These are phyloP conservation scores for Pseudonitzschia pungens DNA, from an alignment of 108 stramenopile genomes.

Conservation along the genomic window DNA sequence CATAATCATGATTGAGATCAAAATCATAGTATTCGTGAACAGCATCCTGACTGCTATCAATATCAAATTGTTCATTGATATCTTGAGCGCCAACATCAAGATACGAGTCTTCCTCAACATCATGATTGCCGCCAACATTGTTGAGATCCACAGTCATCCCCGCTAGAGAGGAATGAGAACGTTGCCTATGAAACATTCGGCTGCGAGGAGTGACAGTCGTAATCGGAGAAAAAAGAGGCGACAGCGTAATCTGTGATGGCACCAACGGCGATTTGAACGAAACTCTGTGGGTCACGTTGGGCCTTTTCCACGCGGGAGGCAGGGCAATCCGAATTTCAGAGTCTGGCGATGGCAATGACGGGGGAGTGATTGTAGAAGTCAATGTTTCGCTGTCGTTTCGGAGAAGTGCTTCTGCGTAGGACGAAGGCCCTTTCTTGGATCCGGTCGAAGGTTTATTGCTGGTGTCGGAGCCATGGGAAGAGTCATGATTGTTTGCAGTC, in stretches of 20 bases:
- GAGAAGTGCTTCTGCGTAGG: neutral
- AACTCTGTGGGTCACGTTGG: too few species aligned
- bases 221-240: neutral
- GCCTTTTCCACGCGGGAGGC: neutral
- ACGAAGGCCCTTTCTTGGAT: neutral
- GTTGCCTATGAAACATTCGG: neutral
- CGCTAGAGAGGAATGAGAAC: neutral
- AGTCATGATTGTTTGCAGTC: neutral
- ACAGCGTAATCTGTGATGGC: neutral
- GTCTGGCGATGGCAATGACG: neutral
- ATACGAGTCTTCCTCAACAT: neutral
- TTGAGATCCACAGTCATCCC: neutral
- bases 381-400: neutral
- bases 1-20: conserved; percentile 10
- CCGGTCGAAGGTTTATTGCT: neutral
- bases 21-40: neutral
- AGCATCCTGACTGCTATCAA: neutral
- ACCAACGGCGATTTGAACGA: neutral
- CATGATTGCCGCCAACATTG: neutral
- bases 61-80: neutral
- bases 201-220: neutral
- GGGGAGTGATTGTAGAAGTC: neutral
- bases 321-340: neutral
- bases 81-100: neutral
- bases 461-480: neutral